Percentiles rank a stretch among this genome's conserved stretches.
phyloP scores from a whole-genome alignment of 1,284 basidiomycete species.

The Cryptococcus hybrid region DNA sequence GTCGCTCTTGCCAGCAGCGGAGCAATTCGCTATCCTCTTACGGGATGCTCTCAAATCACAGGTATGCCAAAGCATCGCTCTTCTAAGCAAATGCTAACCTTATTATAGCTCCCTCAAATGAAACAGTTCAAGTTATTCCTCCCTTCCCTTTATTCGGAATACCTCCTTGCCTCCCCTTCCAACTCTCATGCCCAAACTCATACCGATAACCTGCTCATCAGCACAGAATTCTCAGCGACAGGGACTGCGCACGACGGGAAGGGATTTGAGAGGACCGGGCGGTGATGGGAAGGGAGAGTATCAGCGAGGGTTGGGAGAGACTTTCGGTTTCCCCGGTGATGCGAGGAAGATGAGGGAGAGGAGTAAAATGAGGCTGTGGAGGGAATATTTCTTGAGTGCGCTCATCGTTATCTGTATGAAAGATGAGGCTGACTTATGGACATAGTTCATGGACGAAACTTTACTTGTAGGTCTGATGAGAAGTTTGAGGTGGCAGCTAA shows the following conservation, averaged over 20 bases:
- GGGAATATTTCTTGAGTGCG: slow-evolving; percentile 76
- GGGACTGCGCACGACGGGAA: slow-evolving; percentile 50
- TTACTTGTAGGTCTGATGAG: slow-evolving; percentile 38
- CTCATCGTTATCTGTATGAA: neutral
- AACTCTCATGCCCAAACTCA: slow-evolving; percentile 24
- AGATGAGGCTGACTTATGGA: neutral
- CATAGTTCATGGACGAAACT: slow-evolving; percentile 47
- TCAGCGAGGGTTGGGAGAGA: slow-evolving; percentile 80
- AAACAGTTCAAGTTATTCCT: slow-evolving; percentile 88
- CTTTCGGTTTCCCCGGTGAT: slow-evolving; percentile 90
- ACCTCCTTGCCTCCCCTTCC: slow-evolving; percentile 57
- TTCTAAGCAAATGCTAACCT: neutral
- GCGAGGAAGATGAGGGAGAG: slow-evolving; percentile 93
- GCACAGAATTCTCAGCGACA: slow-evolving; percentile 15
- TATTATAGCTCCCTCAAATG: slow-evolving; percentile 73
- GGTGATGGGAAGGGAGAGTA: slow-evolving; percentile 56
- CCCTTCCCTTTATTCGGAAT: slow-evolving; percentile 91
- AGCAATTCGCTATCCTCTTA: slow-evolving; percentile 86
- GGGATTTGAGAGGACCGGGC: slow-evolving; percentile 56
- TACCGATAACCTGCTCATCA: slow-evolving; percentile 25
- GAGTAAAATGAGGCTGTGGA: slow-evolving; percentile 97
- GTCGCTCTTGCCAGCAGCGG: slow-evolving; percentile 90
- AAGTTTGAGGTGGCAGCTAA: neutral
- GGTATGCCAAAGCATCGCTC: slow-evolving; percentile 24
- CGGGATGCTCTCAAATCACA: slow-evolving; percentile 88